phyloP scores from a whole-genome alignment of 1,284 basidiomycete species.

The Moesziomyces globuligerus region DNA sequence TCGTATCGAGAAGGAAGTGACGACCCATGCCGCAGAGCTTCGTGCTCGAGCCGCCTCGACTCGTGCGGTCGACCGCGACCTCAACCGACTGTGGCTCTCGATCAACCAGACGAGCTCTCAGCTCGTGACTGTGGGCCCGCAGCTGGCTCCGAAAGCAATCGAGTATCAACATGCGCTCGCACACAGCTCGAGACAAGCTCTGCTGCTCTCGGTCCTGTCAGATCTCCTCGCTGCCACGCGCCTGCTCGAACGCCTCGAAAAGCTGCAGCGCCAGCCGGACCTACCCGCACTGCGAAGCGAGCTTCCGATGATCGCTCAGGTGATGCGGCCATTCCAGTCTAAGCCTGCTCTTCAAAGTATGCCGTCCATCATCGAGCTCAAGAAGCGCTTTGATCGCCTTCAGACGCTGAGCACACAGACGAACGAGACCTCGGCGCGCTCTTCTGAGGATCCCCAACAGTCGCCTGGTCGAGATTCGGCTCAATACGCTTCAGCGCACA shows the following conservation, averaged over 20 bases:
- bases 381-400: slow-evolving; percentile 31
- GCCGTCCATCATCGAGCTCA: slow-evolving; percentile 31
- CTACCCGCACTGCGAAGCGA: slow-evolving; percentile 4
- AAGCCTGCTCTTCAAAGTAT: slow-evolving; percentile 10
- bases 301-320: slow-evolving; percentile 6
- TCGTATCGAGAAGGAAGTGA: slow-evolving; percentile 24
- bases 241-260: slow-evolving; percentile 29
- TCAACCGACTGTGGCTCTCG: slow-evolving; percentile 40
- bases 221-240: slow-evolving; percentile 26
- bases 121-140: slow-evolving; percentile 24
- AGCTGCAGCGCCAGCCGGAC: slow-evolving; percentile 20
- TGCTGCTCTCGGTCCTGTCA: slow-evolving; percentile 33
- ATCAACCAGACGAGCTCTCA: slow-evolving; percentile 36
- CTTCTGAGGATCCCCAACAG: not conserved
- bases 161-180: slow-evolving; percentile 33
- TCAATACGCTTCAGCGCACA: not conserved
- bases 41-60: slow-evolving; percentile 25
- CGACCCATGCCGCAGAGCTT: slow-evolving; percentile 29
- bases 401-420: slow-evolving; percentile 1
- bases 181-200: slow-evolving; percentile 32
- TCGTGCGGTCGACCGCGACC: slow-evolving; percentile 22
- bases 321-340: slow-evolving; percentile 15
- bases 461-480: not conserved
- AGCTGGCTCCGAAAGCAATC: slow-evolving; percentile 20
- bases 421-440: not conserved